A percentile compares a stretch with the other conserved stretches of the same genome.
Conservation (phyloP, 306 rosid genomes). For the Macrotyloma uniflorum region DNA sequence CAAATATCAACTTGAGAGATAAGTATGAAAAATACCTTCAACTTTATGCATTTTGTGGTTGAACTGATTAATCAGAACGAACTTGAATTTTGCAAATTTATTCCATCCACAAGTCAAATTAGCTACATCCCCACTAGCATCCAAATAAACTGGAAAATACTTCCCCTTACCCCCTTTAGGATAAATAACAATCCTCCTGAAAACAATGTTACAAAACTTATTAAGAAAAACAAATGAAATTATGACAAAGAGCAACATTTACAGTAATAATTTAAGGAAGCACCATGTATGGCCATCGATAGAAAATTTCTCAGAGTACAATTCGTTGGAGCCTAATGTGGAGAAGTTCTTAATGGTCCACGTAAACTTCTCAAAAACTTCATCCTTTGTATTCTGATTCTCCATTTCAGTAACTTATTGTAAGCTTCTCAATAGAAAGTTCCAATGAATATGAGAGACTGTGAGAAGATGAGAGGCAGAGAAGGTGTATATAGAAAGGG, state of each 20-base stretch:
- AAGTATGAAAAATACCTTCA: not conserved
- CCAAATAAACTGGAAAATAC: constrained; percentile 68
- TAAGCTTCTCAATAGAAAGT: too few relatives aligned
- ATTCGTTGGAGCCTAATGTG: not conserved
- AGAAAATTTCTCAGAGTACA: not conserved
- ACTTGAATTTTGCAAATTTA: constrained; percentile 56
- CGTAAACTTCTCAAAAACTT: not conserved
- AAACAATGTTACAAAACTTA: not conserved
- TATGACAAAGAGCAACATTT: not conserved
- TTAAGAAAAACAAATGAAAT: not conserved
- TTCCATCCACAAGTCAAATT: constrained; percentile 58
- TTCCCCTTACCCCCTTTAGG: not conserved
- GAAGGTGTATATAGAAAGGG: too few relatives aligned
- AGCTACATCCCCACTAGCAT: constrained; percentile 35
- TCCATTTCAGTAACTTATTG: constrained; percentile 18
- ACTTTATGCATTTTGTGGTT: not conserved
- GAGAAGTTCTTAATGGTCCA: constrained; percentile 38
- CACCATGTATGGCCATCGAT: constrained; percentile 26
- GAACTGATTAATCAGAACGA: constrained; percentile 59
- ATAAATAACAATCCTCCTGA: constrained; percentile 59
- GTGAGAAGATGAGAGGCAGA: too few relatives aligned
- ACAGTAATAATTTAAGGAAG: not conserved
- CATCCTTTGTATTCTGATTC: not conserved
- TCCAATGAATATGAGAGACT: too few relatives aligned
- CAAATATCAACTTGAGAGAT: too few relatives aligned